Conservation (phyloP, 352 stramenopile species). For the Thalassiosira livingstoniorum region DNA sequence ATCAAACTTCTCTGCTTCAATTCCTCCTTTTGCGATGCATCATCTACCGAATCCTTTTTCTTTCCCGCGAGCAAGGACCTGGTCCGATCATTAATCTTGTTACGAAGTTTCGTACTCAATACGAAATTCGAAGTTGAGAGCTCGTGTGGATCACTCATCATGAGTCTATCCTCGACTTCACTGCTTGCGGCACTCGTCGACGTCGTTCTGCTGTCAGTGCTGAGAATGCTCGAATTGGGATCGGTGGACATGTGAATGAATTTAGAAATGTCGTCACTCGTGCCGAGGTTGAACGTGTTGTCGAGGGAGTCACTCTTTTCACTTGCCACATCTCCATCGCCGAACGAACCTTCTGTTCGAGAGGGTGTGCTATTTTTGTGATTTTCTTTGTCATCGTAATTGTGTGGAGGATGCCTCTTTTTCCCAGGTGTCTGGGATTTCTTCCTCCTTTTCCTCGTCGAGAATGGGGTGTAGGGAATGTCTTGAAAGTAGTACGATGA, state of each 20-base stretch:
- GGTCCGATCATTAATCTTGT: slow-evolving; percentile 5
- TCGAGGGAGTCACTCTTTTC: slow-evolving; percentile 5
- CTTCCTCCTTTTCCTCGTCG: background rate
- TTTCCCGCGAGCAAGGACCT: background rate
- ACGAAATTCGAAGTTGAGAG: slow-evolving; percentile 76
- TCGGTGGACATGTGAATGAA: slow-evolving; percentile 15
- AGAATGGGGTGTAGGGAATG: slow-evolving; percentile 24
- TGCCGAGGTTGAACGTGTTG: slow-evolving; percentile 25
- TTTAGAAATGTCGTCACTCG: background rate
- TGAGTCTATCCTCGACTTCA: slow-evolving; percentile 45
- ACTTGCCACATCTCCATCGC: background rate
- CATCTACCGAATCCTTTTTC: background rate
- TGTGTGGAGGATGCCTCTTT: background rate
- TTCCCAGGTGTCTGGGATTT: background rate
- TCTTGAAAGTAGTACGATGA: slow-evolving; percentile 13
- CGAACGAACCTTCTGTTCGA: background rate
- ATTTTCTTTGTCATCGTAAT: background rate
- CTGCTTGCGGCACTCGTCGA: background rate
- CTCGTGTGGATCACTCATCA: slow-evolving; percentile 72
- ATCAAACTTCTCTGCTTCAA: background rate
- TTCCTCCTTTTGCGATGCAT: background rate
- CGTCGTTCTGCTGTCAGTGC: background rate
- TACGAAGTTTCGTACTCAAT: slow-evolving; percentile 29
- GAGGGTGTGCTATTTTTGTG: background rate
- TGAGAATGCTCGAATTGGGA: slow-evolving; percentile 6